These are phyloP conservation scores for Paratinospora sagittata DNA, from an alignment of 164 flowering plant genomes.

Conservation along the genomic window DNA sequence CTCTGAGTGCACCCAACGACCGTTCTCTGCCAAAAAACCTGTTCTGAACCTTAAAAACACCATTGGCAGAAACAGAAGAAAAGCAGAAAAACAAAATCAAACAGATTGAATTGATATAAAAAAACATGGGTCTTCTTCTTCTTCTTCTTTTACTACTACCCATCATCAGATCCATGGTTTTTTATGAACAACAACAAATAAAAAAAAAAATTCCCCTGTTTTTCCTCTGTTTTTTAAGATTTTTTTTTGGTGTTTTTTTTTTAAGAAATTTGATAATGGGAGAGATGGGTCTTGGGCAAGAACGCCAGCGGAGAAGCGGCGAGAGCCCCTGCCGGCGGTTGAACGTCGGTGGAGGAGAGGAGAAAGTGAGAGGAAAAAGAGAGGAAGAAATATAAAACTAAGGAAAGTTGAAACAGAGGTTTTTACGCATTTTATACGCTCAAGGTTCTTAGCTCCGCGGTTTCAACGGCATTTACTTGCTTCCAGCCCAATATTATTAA, in stretches of 20 bases:
- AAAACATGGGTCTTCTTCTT: not conserved
- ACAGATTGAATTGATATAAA: not conserved
- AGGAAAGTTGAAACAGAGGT: not conserved
- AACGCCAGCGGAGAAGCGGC: not conserved
- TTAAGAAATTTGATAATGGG: not conserved
- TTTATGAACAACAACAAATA: not conserved
- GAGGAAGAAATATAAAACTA: not conserved
- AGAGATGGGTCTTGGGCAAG: not conserved
- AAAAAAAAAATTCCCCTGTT: too few species aligned
- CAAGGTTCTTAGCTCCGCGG: too few species aligned
- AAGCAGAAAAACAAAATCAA: not conserved
- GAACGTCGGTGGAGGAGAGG: not conserved
- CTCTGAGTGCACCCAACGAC: conserved; percentile 37
- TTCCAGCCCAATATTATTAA: too few species aligned
- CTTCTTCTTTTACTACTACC: not conserved
- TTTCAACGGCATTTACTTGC: too few species aligned
- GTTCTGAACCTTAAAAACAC: conserved; percentile 47
- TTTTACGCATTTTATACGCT: too few species aligned
- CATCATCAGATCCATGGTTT: not conserved
- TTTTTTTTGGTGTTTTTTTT: not conserved
- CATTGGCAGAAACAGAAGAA: conserved; percentile 8
- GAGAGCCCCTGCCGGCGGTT: not conserved
- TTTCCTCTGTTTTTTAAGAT: not conserved
- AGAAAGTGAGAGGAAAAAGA: not conserved
- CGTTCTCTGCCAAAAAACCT: conserved; percentile 40